phyloP scores from a whole-genome alignment of 2,329 filamentous ascomycete species.

The Xylariales sp. region DNA sequence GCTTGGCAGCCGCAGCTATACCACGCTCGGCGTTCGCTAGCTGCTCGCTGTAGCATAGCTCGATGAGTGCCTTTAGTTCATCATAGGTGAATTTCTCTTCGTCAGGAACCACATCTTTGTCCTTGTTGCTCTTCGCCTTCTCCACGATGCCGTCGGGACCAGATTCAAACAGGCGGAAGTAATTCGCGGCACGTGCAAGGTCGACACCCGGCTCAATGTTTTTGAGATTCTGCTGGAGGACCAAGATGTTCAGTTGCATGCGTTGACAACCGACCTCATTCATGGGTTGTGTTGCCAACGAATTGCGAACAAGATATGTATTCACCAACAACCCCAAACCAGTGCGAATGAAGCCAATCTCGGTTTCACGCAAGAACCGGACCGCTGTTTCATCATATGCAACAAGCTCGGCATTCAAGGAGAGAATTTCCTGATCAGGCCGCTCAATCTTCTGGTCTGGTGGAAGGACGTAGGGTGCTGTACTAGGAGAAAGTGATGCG shows the following conservation, averaged over 20 bases:
- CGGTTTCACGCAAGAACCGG: slow-evolving; percentile 65
- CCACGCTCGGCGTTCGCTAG: slow-evolving; percentile 64
- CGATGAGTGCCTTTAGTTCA: slow-evolving; percentile 61
- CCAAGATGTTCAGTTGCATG: slow-evolving; percentile 90
- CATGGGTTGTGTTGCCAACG: slow-evolving; percentile 71
- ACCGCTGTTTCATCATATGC: slow-evolving; percentile 79
- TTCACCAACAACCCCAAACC: slow-evolving; percentile 78
- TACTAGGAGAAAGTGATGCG: slow-evolving; percentile 56
- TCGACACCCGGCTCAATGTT: slow-evolving; percentile 74
- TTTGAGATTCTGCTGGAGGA: slow-evolving; percentile 94
- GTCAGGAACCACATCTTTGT: slow-evolving; percentile 24
- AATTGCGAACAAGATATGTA: slow-evolving; percentile 69
- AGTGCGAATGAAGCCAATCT: slow-evolving; percentile 70
- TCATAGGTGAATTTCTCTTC: slow-evolving; percentile 56
- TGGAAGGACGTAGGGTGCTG: slow-evolving; percentile 56
- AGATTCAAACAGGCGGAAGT: slow-evolving; percentile 63
- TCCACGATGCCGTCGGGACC: slow-evolving; percentile 63
- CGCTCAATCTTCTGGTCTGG: slow-evolving; percentile 69
- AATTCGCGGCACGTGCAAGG: slow-evolving; percentile 59
- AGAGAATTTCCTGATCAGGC: slow-evolving; percentile 75
- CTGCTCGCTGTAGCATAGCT: slow-evolving; percentile 65
- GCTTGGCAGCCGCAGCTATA: slow-evolving; percentile 60
- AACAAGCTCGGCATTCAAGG: slow-evolving; percentile 79
- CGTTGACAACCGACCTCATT: slow-evolving; percentile 78
- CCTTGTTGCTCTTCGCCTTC: slow-evolving; percentile 49